phyloP scores from a whole-genome alignment of 108 stramenopile species.

The Pelagomonas calceolata region DNA sequence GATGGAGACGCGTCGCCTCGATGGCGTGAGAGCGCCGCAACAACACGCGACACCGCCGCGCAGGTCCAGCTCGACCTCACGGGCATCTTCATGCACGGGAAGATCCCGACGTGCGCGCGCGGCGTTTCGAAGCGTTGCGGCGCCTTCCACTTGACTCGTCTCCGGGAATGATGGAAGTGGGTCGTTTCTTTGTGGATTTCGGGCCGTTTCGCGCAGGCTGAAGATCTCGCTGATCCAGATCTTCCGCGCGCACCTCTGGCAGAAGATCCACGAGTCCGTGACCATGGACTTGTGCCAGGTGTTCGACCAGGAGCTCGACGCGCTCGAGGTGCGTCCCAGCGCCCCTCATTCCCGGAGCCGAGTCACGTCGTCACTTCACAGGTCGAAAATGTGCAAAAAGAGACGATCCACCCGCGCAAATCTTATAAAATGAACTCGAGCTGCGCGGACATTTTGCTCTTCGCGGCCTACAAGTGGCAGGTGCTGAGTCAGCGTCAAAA shows the following conservation, averaged over 20 bases:
- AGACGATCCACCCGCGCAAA: slow-evolving; percentile 99
- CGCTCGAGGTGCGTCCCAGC: too few species aligned
- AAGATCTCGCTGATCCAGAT: slow-evolving; percentile 49
- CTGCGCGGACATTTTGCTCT: slow-evolving; percentile 94
- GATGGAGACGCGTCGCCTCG: too few species aligned
- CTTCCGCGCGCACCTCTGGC: slow-evolving; percentile 94
- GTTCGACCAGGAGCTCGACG: slow-evolving; percentile 94
- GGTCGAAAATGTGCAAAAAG: slow-evolving; percentile 98
- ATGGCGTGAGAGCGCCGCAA: too few species aligned
- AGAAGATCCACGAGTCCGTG: slow-evolving; percentile 98
- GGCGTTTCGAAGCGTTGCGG: too few species aligned
- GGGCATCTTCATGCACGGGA: slow-evolving; percentile 99
- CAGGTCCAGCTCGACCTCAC: slow-evolving; percentile 98
- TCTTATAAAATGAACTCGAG: slow-evolving; percentile 99
- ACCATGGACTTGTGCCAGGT: slow-evolving; percentile 98
- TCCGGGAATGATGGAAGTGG: too few species aligned
- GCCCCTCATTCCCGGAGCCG: too few species aligned
- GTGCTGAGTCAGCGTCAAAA: too few species aligned
- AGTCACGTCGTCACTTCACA: too few species aligned
- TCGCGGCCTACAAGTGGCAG: slow-evolving; percentile 98
- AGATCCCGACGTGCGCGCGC: slow-evolving; percentile 97
- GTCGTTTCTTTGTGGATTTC: too few species aligned
- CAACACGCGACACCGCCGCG: too few species aligned
- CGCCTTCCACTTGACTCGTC: too few species aligned
- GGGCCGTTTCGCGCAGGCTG: too few species aligned